Base-by-base conservation (phyloP, 78 protist species). In the Dictyostelium firmibasis region DNA sequence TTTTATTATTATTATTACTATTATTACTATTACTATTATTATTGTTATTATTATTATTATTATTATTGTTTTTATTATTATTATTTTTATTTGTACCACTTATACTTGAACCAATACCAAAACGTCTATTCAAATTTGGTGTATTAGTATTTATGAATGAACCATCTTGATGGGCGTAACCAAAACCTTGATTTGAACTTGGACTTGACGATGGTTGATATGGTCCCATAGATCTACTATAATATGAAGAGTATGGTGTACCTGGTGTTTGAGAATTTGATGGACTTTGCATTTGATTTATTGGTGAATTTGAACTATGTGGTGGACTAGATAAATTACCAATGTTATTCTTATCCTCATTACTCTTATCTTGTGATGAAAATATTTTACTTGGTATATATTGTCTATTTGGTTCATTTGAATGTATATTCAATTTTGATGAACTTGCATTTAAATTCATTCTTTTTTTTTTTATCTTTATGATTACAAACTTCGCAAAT, bases 361-460 rank as follows among this genome's bases (percentile, higher is more conserved):
- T 31, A 13, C 2, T n/a, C 43, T 25, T n/a, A 25, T 35, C 41
- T 41, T 77, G 50, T 31, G 83, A 33, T 31, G 83, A 33, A 77
- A 77, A 77, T 41, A 77, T 77, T 41, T 27, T 77, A 77, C 83
- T 77, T 27, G 44, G 47, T 16, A 77, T 33, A 77, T 77, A 77
- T 41, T 77, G 83, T 38, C n/a, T 36, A 16, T 74, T 74, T 29
- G 11, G 14, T 16, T 35, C 53, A 74, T 74, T 74, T 14, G 36
- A n/a, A 62, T n/a, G 10, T 29, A 4, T 10, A 74, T 74, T 74
- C 18, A 74, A 74, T 74, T 74, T 74, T 33, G 81, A 74, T 74
- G 81, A 29, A 74, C 81, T 74, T 35, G 81, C 81, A 27, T 31
- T 31, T 74, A 74, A 74, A 74, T 74, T 74, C 81, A 74, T 74